Evolutionary conservation across 2,329 filamentous ascomycete genomes (phyloP), one percentile per base, ranked within the genome.

Genomic region (Aspergillus novofumigatus): DNA sequence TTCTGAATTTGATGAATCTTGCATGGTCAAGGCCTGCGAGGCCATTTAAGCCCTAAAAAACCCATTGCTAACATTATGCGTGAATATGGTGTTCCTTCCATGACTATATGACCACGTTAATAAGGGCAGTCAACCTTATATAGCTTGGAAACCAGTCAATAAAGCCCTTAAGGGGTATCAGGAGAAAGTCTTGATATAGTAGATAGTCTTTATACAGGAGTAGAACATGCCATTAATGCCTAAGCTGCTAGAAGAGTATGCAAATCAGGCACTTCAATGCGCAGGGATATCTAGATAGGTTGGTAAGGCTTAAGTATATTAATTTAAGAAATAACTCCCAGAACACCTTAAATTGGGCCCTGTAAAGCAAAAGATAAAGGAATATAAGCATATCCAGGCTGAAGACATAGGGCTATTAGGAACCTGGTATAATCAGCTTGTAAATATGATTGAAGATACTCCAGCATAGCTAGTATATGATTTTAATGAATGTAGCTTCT

Each of bases 21-120:
- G 9, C 10, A 11, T 29, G 3, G 1, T 11, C 4, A 29, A 29
- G 9, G 10, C 28, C 28, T 29, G 28, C 10, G 10, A 29, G 4
- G 10, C 28, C 4, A 10, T 11, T 29, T 4, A 10, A 11, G 9
- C 9, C 28, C 0, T 4, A 29, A 4, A 29, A 29, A 29, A 4
- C 3, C 28, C 11, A 3, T 29, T 1, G 0, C 10, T 0, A 29
- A 11, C 9, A 29, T 29, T 29, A 3, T 4, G 1, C 10, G 3
- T 29, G 10, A 29, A 29, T 29, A 29, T 29, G 10, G 28, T 11
- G 10, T 29, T 29, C 28, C 28, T 29, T 29, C 2, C 11, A 10
- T 1, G 1, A 11, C 28, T 29, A 10, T 3, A 1, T 29, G 10
- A 29, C 3, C 10, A 10, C 10, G 4, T 29, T 1, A 29, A 29